phyloP scores from a whole-genome alignment of 2,329 filamentous ascomycete genomes.

The Aspergillus neotritici region DNA sequence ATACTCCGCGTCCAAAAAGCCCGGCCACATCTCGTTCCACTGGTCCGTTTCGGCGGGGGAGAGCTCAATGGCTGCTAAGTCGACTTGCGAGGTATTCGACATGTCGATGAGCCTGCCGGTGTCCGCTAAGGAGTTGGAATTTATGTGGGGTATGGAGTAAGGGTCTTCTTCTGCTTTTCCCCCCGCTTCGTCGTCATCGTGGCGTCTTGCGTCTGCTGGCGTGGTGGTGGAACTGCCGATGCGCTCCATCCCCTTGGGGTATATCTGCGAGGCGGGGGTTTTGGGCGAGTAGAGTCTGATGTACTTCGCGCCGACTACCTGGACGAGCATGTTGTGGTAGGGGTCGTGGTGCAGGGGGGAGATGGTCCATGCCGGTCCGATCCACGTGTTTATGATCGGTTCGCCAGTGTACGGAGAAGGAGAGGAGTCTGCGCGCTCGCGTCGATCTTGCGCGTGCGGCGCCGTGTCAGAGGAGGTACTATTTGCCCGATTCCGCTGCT shows the following conservation, averaged over 20 bases:
- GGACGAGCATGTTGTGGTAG: constrained; percentile 86
- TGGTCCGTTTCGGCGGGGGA: constrained; percentile 39
- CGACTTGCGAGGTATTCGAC: constrained; percentile 79
- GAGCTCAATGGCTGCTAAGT: constrained; percentile 65
- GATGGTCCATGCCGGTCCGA: constrained; percentile 80
- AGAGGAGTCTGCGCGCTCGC: constrained; percentile 5
- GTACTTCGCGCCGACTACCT: constrained; percentile 88
- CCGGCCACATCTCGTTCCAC: constrained; percentile 45
- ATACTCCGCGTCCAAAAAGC: constrained; percentile 58
- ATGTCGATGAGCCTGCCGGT: constrained; percentile 59
- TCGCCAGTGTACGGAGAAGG: constrained; percentile 27
- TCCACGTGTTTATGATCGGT: constrained; percentile 83
- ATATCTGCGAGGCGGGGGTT: constrained; percentile 44
- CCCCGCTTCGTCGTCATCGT: background rate
- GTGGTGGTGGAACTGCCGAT: constrained; percentile 18
- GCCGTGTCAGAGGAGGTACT: background rate
- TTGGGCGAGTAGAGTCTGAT: constrained; percentile 75
- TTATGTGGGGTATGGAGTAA: too few relatives aligned
- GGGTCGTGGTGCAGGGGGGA: constrained; percentile 91
- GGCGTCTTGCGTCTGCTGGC: constrained; percentile 1
- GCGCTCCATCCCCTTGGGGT: constrained; percentile 35
- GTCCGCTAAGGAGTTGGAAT: too few relatives aligned
- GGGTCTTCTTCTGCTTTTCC: too few relatives aligned
- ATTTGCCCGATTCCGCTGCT: background rate
- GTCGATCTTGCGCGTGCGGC: background rate